phyloP scores from a whole-genome alignment of 345 rosid species.

The Corchorus capsularis region DNA sequence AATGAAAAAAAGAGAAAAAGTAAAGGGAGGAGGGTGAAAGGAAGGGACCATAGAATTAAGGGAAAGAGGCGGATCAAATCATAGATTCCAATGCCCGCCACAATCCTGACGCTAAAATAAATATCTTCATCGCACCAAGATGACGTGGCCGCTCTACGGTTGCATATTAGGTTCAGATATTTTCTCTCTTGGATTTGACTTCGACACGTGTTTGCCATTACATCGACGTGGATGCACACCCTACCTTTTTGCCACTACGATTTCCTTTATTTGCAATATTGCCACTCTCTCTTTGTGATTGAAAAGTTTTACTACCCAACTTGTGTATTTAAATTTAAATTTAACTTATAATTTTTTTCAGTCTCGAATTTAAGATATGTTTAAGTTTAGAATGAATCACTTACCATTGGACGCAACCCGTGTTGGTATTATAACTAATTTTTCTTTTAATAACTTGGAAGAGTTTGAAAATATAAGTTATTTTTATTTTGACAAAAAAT shows the following conservation, averaged over 20 bases:
- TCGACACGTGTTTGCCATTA: slow-evolving; percentile 25
- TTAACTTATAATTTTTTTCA: no score
- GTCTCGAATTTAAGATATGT: no score
- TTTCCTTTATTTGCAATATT: slow-evolving; percentile 7
- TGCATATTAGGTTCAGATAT: slow-evolving; percentile 29
- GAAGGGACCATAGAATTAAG: background rate
- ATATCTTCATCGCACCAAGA: slow-evolving; percentile 15
- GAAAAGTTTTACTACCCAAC: background rate
- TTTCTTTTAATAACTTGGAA: no score
- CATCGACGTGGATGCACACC: slow-evolving; percentile 16
- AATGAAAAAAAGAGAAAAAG: no score
- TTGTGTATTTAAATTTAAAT: no score
- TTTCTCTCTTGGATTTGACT: slow-evolving; percentile 12
- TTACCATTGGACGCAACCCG: no score
- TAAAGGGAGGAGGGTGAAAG: no score
- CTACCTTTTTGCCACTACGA: background rate
- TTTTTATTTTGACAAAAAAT: no score
- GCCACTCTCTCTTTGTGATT: background rate
- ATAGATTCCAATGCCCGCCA: background rate
- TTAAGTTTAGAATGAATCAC: no score
- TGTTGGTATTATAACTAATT: no score
- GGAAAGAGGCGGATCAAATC: background rate
- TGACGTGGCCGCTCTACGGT: slow-evolving; percentile 31
- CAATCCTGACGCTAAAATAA: slow-evolving; percentile 10
- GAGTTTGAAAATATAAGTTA: no score